Base-by-base conservation (phyloP, 2,329 filamentous ascomycete genomes). In the Tolypocladium sp. region DNA sequence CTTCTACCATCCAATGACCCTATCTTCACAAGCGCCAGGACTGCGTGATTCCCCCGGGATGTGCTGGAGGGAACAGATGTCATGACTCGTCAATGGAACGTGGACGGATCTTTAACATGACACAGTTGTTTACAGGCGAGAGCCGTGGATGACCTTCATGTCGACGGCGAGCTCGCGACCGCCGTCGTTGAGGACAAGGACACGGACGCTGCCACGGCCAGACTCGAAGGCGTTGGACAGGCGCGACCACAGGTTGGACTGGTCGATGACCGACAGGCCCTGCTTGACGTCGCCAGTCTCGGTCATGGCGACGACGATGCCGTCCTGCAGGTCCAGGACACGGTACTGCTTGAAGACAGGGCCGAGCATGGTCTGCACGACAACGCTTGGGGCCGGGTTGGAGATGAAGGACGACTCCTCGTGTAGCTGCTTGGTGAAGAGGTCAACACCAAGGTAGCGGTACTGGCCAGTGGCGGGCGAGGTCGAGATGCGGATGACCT, bases 271-370 rank as follows among this genome's bases (percentile, higher is more conserved):
- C 61, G 90, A 85, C 61, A 99, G 84, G 70, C 85, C 86, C 80
- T 96, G 92, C 90, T 97, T 97, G 83, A 99, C 92, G 75, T 99
- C 93, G 70, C 94, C 92, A 66, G 88, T 91, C 89, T 99, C 94
- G 74, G 94, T 99, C 92, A 99, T 97, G 82, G 92, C 92, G 67
- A 95, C 91, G 72, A 99, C 78, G 70, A 87, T 69, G 69, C 84
- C 92, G 67, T 96, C 90, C 77, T 92, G 88, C 68, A 99, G 89
- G 82, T 99, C 94, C 63, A 99, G 89, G 74, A 99, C 93, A 73
- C 94, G 92, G 89, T 99, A 99, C 85, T 97, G 94, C 91, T 97
- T 97, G 91, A 97, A 97, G 82, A 97, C 87, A 65, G 94, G 94
- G 70, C 93, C 94, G 67, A 96, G 90, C 92, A 99, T 97, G 82